A percentile compares a stretch with the other conserved stretches of the same genome.
Conservation (phyloP, 805 yeast species). For the Myxozyma geophila region DNA sequence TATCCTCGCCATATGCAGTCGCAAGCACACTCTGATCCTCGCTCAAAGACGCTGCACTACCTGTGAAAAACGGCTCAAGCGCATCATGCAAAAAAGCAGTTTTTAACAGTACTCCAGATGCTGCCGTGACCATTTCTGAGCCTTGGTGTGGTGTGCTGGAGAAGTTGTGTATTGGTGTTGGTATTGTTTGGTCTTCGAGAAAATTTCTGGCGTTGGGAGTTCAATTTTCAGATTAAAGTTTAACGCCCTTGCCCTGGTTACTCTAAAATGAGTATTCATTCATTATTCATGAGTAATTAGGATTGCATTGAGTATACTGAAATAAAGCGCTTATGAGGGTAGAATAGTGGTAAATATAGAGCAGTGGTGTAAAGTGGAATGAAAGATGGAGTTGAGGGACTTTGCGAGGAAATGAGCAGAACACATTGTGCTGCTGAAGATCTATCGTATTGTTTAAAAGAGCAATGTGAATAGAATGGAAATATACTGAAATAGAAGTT, state of each 20-base stretch:
- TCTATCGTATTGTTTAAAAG: no score
- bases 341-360: no score
- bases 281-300: no score
- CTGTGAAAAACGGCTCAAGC: slow-evolving; percentile 83
- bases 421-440: no score
- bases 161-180: neutral
- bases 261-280: neutral
- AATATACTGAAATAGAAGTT: no score
- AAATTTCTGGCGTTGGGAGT: slow-evolving; percentile 8
- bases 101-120: slow-evolving; percentile 38
- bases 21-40: slow-evolving; percentile 67
- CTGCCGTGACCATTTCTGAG: neutral
- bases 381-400: no score
- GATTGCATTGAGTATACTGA: no score
- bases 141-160: neutral
- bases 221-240: neutral
- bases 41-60: slow-evolving; percentile 78
- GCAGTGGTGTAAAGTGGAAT: no score
- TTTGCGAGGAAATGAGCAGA: no score
- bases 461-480: no score
- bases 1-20: slow-evolving; percentile 78
- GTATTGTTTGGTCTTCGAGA: neutral
- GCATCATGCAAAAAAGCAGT: slow-evolving; percentile 53
- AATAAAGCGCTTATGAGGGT: no score
- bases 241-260: slow-evolving; percentile 4